Evolutionary conservation across 73 alveolate species (phyloP), one percentile per base, ranked within the genome.

Genomic region (Strombidium stylifer): DNA sequence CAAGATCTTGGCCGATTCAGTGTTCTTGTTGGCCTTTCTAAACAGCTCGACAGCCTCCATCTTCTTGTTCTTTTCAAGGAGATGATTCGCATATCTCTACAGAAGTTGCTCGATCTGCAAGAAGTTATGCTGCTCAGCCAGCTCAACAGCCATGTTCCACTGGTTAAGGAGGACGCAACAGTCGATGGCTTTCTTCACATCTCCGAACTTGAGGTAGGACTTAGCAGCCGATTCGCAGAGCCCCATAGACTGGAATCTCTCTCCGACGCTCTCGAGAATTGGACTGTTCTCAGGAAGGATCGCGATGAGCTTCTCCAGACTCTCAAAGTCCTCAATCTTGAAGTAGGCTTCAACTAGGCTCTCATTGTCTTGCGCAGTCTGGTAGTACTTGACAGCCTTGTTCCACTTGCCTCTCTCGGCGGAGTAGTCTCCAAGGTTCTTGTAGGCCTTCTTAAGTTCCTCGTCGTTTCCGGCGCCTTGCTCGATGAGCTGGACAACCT

Each of bases 111-210:
- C 99, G 24, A 97, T 97, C 86, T 96, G 98, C 56, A 92, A 91
- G 85, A 97, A 96, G 69, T 96, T 94, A 61, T 97, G 96, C 82
- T 95, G 84, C 85, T 97, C 99, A 11, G 99, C 99, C 49, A 97
- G 78, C 59, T 97, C 98, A 0, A 97, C 99, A n/a, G 99, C 99
- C 69, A 85, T 80, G 86, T 97, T 97, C 99, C 99, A 97, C 67
- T 90, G 90, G 61, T 96, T 92, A 60, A 90, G 80, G 19, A 93
- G 81, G 23, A 92, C 98, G 41, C 99, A 91, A 61, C 99, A 94
- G 82, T 97, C 99, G 26, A 97, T 92, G 2, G 99, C 99, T 54
- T 93, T 93, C 85, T 96, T 95, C 18, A 96, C 95, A 73, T 97
- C 99, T 2, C 98, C 98, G 18, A 69, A 79, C 61, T 93, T 90